Evolutionary conservation across 2,329 filamentous ascomycete species (phyloP).

Genomic region (Fusarium stilboides): DNA sequence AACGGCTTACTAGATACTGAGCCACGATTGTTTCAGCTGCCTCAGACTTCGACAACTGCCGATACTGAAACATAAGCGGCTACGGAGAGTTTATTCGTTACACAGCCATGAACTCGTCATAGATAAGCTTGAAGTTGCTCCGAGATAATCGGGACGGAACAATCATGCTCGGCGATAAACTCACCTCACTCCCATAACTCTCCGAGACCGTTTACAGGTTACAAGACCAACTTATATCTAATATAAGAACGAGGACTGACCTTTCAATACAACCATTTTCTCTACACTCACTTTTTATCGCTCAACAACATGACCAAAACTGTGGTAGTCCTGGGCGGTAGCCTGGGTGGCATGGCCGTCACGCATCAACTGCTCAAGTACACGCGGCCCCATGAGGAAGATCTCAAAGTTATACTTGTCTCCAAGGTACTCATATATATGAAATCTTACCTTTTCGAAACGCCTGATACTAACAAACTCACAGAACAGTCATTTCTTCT

Average conservation of each 20-base stretch:
- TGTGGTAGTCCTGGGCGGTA: constrained; percentile 69
- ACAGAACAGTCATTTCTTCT: constrained; percentile 71
- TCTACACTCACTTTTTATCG: not conserved
- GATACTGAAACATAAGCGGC: constrained; percentile 25
- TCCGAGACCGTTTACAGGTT: not conserved
- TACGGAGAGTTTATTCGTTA: constrained; percentile 9
- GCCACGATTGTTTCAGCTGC: constrained; percentile 3
- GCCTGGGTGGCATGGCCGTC: constrained; percentile 67
- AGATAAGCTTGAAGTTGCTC: constrained; percentile 26
- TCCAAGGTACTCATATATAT: constrained; percentile 61
- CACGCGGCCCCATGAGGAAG: constrained; percentile 59
- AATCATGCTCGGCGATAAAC: constrained; percentile 17
- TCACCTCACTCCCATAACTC: constrained; percentile 15
- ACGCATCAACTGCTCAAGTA: constrained; percentile 70
- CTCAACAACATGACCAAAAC: constrained; percentile 63
- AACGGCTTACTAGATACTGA: not conserved
- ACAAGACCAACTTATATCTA: constrained; percentile 3
- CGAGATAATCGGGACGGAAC: constrained; percentile 26
- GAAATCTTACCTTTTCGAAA: not conserved
- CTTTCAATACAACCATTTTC: not conserved
- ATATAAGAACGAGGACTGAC: not conserved
- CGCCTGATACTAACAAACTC: not conserved
- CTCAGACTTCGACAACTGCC: not conserved
- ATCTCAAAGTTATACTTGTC: constrained; percentile 69
- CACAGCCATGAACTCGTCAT: constrained; percentile 38